Base-by-base conservation (phyloP, 139 green algal genomes). In the Pseudopediastrum boryanum region DNA sequence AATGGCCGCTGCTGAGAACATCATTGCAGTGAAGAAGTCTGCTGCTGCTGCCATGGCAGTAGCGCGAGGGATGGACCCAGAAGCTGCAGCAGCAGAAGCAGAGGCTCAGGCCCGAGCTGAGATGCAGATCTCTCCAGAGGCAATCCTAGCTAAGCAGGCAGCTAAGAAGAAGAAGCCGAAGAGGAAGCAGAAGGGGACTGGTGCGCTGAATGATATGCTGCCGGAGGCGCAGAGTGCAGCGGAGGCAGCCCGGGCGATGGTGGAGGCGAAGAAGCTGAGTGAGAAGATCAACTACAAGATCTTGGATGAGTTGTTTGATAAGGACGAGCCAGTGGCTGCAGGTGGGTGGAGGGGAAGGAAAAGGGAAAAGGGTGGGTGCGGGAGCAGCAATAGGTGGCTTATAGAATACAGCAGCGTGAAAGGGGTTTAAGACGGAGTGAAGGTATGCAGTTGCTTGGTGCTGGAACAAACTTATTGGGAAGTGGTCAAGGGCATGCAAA, bases 201-300 rank as follows among this genome's bases (percentile, higher is more conserved):
- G 56, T 12, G n/a, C 16, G 41, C 6, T 58, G 29, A n/a, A 4
- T 38, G 35, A 13, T 50, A 23, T 71, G 39, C 25, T 80, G 19
- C 71, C 70, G 21, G 56, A 76, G 27, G 83, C 80, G 3, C 83
- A 86, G 27, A 83, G 69, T 43, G 83, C 82, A n/a, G 64, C 69
- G 13, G 83, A 87, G 65, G 91, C 90, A 39, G 83, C 89, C 1
- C 75, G 84, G 35, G 77, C 80, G 52, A 89, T 94, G 82, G 79
- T 96, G 36, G 85, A 90, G 48, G 38, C 83, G 59, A 89, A 89
- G 62, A 94, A 94, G 73, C 84, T 95, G 41, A 89, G 75, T 48
- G 90, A 82, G 66, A 97, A 97, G 79, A 95, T 97, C 84, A 96
- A 98, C 90, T 97, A 97, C 85, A 81, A 77, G 19, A 86, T 85